phyloP scores from a whole-genome alignment of 371 early-diverging fungal genomes.

The Caulochytrium protostelioides region DNA sequence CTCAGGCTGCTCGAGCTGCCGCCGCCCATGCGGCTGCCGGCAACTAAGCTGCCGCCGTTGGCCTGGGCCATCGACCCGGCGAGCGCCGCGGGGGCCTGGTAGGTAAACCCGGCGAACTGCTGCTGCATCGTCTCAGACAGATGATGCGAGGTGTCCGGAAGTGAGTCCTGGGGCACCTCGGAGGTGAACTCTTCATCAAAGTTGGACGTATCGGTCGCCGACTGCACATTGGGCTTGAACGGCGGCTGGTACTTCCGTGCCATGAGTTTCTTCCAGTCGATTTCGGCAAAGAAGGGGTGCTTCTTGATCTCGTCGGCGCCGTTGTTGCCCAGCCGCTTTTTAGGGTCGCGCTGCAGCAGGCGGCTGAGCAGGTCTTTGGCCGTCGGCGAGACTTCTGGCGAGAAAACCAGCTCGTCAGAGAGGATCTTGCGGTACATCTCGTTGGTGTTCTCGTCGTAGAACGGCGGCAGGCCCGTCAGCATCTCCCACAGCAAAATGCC shows the following conservation, averaged over 20 bases:
- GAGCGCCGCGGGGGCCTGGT: too few species aligned
- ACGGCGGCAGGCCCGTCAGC: constrained; percentile 83
- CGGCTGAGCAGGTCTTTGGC: constrained; percentile 44
- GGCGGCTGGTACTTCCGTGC: constrained; percentile 76
- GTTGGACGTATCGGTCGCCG: constrained; percentile 48
- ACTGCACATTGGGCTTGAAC: constrained; percentile 65
- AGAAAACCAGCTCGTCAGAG: constrained; percentile 57
- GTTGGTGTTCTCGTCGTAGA: constrained; percentile 84
- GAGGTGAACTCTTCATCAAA: constrained; percentile 49
- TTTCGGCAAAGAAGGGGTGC: constrained; percentile 80
- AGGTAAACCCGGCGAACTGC: constrained; percentile 88
- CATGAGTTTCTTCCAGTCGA: constrained; percentile 69
- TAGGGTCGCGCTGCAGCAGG: constrained; percentile 65
- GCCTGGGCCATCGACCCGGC: too few species aligned
- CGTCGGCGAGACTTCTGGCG: constrained; percentile 46
- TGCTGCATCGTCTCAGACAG: constrained; percentile 74
- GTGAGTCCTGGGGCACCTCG: constrained; percentile 68
- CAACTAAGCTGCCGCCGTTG: too few species aligned
- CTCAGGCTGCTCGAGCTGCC: too few species aligned
- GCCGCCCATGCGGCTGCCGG: too few species aligned
- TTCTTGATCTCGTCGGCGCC: constrained; percentile 72
- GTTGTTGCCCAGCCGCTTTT: constrained; percentile 54
- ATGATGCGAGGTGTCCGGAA: constrained; percentile 37
- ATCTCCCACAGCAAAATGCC: constrained; percentile 92
- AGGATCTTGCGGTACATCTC: constrained; percentile 89